Conservation (phyloP, 352 stramenopile genomes). For the Phytopythium montanum region DNA sequence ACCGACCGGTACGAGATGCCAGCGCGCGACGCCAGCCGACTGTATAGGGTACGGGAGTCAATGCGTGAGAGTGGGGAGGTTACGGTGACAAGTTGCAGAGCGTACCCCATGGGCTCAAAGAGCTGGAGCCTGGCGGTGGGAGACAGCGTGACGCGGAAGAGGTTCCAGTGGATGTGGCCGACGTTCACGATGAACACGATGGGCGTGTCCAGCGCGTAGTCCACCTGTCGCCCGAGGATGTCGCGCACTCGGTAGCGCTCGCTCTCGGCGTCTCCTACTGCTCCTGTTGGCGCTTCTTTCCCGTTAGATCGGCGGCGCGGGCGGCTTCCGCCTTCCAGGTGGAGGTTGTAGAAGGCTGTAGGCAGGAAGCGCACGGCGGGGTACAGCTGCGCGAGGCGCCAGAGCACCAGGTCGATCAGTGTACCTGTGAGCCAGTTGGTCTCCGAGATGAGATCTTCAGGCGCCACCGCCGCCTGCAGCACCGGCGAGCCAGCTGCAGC, state of each 20-base stretch:
- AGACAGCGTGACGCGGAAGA: conserved; percentile 77
- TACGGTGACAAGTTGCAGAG: neutral
- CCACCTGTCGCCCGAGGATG: conserved; percentile 59
- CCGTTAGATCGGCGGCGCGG: conserved; percentile 7
- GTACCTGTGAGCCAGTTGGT: conserved; percentile 82
- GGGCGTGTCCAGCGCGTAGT: conserved; percentile 48
- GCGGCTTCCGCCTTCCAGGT: conserved; percentile 28
- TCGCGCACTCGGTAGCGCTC: conserved; percentile 48
- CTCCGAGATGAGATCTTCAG: conserved; percentile 66
- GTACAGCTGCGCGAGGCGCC: conserved; percentile 75
- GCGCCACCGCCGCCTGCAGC: conserved; percentile 48
- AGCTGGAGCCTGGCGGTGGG: conserved; percentile 73
- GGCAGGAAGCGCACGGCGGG: conserved; percentile 70
- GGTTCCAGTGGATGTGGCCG: conserved; percentile 84
- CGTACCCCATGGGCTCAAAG: conserved; percentile 86
- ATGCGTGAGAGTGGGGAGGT: neutral
- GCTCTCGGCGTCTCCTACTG: neutral
- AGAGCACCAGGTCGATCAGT: conserved; percentile 85
- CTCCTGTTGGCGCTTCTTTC: conserved; percentile 10
- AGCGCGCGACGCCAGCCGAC: conserved; percentile 45
- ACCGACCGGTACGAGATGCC: conserved; percentile 74
- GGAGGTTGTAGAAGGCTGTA: conserved; percentile 82
- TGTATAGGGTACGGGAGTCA: neutral
- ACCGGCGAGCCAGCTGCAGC: conserved; percentile 14
- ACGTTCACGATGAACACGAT: conserved; percentile 86